Base-by-base conservation (phyloP, 257 asterid species). In the Salvia miltiorrhiza region DNA sequence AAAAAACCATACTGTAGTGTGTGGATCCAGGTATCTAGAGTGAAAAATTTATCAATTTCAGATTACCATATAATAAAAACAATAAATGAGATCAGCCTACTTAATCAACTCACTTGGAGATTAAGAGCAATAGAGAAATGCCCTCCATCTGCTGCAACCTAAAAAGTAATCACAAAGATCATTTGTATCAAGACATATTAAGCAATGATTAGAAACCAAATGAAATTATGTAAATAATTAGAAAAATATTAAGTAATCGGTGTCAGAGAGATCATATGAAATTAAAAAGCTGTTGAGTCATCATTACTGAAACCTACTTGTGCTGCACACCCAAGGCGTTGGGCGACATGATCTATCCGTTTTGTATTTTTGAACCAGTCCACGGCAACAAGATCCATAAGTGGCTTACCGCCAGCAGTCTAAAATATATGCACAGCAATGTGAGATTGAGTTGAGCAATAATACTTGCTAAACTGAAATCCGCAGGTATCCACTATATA, bases 351-450 rank as follows among this genome's bases (percentile, higher is more conserved):
- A 71, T 94, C 97, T 90, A 94, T 89, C 66, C 99, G 81, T 76
- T 82, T 89, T 5, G 92, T 78, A 77, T 85, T 91, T 81, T 87
- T 91, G 74, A 90, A 80, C 97, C 96, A 91, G 73, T 91, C 99
- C n/a, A 84, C 93, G 2, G 99, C 96, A 45, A 94, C 96, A 73
- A 94, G 99, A 79, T 94, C 97, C 99, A 94, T 84, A 26, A 88
- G 81, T 73, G 83, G 94, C 74, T 91, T 89, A 64, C 99, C 97
- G 7, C 89, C 97, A 70, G 95, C 78, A 78, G 79, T 76, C 99
- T 94, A 73, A 63, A 61, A 69, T 24, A 63, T 57, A 64, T 50
- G 65, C n/a, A 72, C 67, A 71, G 71, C 39, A 77, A 57, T 48
- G 35, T 77, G 32, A 58, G 66, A 48, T 56, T 52, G 21, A 71